These are phyloP conservation scores for Vanrija pseudolonga DNA, from an alignment of 1,284 basidiomycete species.

Conservation along the genomic window DNA sequence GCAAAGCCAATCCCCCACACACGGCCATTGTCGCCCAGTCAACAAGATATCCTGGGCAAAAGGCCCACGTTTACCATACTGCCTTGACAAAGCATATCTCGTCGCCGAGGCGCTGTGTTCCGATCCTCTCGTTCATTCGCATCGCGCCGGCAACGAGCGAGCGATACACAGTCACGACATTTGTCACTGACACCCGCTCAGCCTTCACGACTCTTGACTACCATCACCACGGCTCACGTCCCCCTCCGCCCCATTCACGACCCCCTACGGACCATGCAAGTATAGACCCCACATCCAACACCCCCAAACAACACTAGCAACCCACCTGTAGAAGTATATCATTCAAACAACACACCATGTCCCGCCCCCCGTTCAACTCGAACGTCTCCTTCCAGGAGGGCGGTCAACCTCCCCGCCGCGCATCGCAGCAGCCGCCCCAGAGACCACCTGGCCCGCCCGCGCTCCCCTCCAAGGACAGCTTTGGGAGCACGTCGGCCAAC, in stretches of 20 bases:
- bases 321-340: conserved; percentile 7
- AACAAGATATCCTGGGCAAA: neutral
- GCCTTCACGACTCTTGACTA: neutral
- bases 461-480: conserved; percentile 29
- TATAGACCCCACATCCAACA: conserved; percentile 3
- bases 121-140: neutral
- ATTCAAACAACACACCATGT: conserved; percentile 26
- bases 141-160: neutral
- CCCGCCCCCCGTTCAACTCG: conserved; percentile 32
- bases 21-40: neutral
- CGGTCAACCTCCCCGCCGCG: conserved; percentile 24
- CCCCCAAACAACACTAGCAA: neutral
- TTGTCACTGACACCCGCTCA: neutral
- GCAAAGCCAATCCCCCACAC: neutral
- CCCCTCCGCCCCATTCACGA: neutral
- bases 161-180: too few relatives aligned
- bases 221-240: neutral
- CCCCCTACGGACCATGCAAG: conserved; percentile 5
- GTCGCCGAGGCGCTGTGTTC: too few relatives aligned
- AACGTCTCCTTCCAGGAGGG: conserved; percentile 41
- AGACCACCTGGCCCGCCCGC: conserved; percentile 23
- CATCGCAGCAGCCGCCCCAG: neutral
- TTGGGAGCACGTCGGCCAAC: conserved; percentile 10
- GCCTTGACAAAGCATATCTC: too few relatives aligned
- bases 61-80: too few relatives aligned